Evolutionary conservation across 306 rosid species (phyloP), one percentile per base, ranked within the genome.

Genomic region (Cucumis cinereus): DNA sequence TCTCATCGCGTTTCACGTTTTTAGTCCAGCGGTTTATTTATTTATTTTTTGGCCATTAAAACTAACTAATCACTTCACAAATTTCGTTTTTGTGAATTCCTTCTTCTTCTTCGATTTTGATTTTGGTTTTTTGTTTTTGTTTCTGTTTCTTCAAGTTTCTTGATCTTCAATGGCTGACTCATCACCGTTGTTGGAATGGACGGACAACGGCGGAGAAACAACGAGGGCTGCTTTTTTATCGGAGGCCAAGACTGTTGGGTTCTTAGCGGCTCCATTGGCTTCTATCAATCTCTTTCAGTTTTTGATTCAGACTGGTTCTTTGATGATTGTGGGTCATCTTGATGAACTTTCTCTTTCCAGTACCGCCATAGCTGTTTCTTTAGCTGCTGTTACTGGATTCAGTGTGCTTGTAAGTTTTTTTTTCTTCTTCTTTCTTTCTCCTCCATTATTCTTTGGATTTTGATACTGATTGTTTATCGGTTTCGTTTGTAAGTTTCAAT

Each of bases 251-350:
- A 83, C 79, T 76, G 68, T 82, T 19, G 73, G 81, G 14, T 5
- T 17, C 7, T 47, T 87, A 70, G 87, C 89, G 66, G 89, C 84
- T 5, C 96, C 91, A 0, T 77, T 88, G 83, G 86, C 87, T 64
- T 83, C 86, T 2, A 88, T 85, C 4, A 16, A 66, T 19, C 77
- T 76, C 0, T 85, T 91, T 1, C 96, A 90, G 36, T 87, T 50
- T 58, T 4, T 85, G 78, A 76, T 88, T 49, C 87, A 85, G 73
- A 81, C 81, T 26, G 79, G 82, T 41, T 81, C 96, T 2, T 78
- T 41, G 10, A 88, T 88, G 93, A 83, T 88, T 66, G 85, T 84
- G 7, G 96, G 93, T 67, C 92, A 90, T 24, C 82, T 87, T 0
- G 81, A 84, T 28, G 81, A 84, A 63, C 90, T 89, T 8, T 74